Evolutionary conservation across 371 early-diverging fungal species (phyloP).

Genomic region (Vairimorpha necatrix): DNA sequence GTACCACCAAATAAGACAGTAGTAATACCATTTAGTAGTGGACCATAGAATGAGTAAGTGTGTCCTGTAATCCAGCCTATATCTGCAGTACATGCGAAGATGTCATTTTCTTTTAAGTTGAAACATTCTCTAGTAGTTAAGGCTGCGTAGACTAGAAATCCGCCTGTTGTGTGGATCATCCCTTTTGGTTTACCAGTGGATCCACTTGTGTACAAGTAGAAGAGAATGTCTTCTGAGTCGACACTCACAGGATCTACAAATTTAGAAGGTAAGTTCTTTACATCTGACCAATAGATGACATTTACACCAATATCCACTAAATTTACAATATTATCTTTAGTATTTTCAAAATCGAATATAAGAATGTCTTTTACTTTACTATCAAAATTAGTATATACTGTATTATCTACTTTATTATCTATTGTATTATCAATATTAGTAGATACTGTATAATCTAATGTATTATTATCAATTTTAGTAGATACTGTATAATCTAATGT

Average conservation of each 20-base stretch:
- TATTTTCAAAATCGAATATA: neutral
- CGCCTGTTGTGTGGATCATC: slow-evolving; percentile 86
- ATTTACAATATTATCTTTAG: neutral
- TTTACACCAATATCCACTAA: too few species aligned
- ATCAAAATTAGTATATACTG: too few species aligned
- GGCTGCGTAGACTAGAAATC: slow-evolving; percentile 80
- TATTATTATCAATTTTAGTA: too few species aligned
- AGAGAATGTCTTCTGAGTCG: slow-evolving; percentile 76
- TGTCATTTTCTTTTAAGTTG: slow-evolving; percentile 70
- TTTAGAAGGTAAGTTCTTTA: slow-evolving; percentile 66
- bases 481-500: too few species aligned
- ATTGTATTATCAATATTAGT: slow-evolving; percentile 65
- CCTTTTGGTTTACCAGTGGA: slow-evolving; percentile 92
- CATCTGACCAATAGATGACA: slow-evolving; percentile 17
- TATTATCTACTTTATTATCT: slow-evolving; percentile 76
- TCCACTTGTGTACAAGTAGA: slow-evolving; percentile 85
- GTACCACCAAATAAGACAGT: slow-evolving; percentile 78
- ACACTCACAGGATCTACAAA: slow-evolving; percentile 72
- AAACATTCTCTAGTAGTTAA: slow-evolving; percentile 74
- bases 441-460: too few species aligned
- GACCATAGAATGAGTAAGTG: slow-evolving; percentile 80
- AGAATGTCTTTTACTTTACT: neutral
- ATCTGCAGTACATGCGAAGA: slow-evolving; percentile 67
- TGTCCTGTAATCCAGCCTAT: slow-evolving; percentile 83
- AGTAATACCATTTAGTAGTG: slow-evolving; percentile 74